Conservation (phyloP, 306 rosid genomes). For the Sophora flavescens region DNA sequence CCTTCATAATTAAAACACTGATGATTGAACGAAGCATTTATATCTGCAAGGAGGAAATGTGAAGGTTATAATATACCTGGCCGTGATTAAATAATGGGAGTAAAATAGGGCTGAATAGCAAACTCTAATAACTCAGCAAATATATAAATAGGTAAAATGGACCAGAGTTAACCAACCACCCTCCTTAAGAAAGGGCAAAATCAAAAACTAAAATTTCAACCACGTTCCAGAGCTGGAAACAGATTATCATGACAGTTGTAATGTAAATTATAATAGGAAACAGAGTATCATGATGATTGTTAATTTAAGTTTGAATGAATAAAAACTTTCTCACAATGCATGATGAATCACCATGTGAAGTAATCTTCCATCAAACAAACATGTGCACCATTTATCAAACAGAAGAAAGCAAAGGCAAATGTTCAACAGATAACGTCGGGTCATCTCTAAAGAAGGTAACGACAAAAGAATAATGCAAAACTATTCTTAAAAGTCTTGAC, state of each 20-base stretch:
- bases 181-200: constrained; percentile 10
- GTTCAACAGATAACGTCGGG: not conserved
- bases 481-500: constrained; percentile 16
- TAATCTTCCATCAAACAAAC: constrained; percentile 32
- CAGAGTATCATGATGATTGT: constrained; percentile 32
- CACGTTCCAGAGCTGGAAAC: constrained; percentile 20
- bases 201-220: constrained; percentile 31
- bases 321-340: constrained; percentile 35
- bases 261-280: constrained; percentile 32
- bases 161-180: constrained; percentile 35
- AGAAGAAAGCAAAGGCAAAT: constrained; percentile 29
- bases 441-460: constrained; percentile 27
- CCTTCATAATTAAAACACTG: constrained; percentile 81
- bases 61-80: constrained; percentile 27
- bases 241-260: constrained; percentile 26
- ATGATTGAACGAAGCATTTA: constrained; percentile 82
- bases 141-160: constrained; percentile 32
- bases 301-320: constrained; percentile 35
- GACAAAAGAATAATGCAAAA: constrained; percentile 17
- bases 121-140: not conserved
- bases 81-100: constrained; percentile 29
- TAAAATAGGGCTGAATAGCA: constrained; percentile 9
- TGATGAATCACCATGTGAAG: constrained; percentile 17
- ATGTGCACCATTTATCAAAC: constrained; percentile 28
- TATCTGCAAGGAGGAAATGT: constrained; percentile 62